Evolutionary conservation across 441 rosid species (phyloP).

Genomic region (Gossypium trilobum): DNA sequence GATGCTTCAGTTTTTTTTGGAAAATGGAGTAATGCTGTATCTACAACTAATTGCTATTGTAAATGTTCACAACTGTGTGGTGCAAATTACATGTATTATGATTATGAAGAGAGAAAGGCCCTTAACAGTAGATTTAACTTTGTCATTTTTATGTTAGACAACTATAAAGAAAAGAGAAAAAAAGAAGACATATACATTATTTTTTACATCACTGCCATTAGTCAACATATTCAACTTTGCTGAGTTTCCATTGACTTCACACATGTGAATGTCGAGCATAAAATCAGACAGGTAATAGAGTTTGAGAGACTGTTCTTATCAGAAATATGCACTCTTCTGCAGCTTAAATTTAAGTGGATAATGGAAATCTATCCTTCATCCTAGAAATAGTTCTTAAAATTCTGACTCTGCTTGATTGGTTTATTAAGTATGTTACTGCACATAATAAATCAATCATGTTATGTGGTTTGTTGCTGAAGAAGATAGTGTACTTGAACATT

Average conservation of each 20-base stretch:
- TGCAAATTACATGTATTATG: background rate
- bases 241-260: background rate
- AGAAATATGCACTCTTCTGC: background rate
- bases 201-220: background rate
- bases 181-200: background rate
- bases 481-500: background rate
- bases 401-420: background rate
- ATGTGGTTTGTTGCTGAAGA: background rate
- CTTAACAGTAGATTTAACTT: background rate
- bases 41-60: background rate
- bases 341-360: background rate
- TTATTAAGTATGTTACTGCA: background rate
- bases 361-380: background rate
- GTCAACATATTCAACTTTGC: background rate
- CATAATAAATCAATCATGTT: background rate
- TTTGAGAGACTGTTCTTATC: background rate
- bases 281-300: background rate
- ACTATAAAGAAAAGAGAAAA: background rate
- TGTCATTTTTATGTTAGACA: background rate
- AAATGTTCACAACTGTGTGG: background rate
- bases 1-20: background rate
- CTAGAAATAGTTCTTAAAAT: background rate
- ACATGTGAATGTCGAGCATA: background rate
- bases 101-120: background rate
- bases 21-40: background rate